phyloP scores from a whole-genome alignment of 2,329 filamentous ascomycete species.

The Verticillium albo-atrum region DNA sequence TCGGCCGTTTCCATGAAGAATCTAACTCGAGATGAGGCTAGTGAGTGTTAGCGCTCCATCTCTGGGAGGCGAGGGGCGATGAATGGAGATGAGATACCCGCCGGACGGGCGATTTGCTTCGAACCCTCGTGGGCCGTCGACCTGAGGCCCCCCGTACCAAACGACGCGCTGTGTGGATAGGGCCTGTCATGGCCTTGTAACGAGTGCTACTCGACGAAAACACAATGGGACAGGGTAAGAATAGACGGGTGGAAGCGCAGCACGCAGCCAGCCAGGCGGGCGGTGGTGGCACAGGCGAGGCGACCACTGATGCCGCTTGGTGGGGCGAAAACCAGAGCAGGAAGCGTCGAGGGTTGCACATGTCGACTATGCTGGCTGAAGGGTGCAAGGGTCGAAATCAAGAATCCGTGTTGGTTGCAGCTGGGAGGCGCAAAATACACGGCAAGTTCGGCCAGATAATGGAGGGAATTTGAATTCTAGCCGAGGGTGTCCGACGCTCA shows the following conservation, averaged over 20 bases:
- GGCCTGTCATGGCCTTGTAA: too few species aligned
- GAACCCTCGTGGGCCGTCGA: not conserved
- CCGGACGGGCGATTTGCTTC: not conserved
- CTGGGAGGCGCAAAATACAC: not conserved
- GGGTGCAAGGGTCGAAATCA: not conserved
- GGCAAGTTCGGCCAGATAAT: not conserved
- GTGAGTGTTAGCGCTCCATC: not conserved
- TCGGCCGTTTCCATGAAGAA: conserved; percentile 3
- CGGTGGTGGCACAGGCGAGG: too few species aligned
- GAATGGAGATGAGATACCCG: not conserved
- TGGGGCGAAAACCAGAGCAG: not conserved
- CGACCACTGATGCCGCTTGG: too few species aligned
- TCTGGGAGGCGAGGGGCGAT: not conserved
- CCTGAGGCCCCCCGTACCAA: too few species aligned
- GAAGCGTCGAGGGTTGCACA: not conserved
- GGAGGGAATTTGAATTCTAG: not conserved
- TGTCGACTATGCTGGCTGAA: too few species aligned
- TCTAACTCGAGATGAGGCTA: conserved; percentile 6
- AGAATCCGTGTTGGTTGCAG: not conserved
- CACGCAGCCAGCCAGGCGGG: not conserved
- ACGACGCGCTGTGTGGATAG: too few species aligned
- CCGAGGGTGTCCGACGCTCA: not conserved
- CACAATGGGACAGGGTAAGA: not conserved
- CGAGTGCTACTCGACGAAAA: not conserved
- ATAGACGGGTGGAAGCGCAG: not conserved